Evolutionary conservation across 768 basidiomycete genomes (phyloP), one percentile per base, ranked within the genome.

Genomic region (Strobilomyces dryophilus): DNA sequence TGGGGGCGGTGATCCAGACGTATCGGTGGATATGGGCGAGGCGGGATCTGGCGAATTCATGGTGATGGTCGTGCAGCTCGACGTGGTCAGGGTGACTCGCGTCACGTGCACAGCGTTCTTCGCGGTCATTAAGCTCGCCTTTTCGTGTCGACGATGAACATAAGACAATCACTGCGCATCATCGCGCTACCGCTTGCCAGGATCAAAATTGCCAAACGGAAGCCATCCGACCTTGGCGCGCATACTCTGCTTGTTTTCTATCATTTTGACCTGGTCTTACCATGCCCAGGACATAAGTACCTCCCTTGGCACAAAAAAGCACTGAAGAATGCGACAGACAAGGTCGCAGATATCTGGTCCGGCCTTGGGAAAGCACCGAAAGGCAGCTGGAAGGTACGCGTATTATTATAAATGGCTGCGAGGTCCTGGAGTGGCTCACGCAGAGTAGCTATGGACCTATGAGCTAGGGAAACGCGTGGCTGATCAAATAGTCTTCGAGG

Each of bases 401-500:
- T 51, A 41, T 45, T 51, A 53, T 20, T 37, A 36, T 58, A 35
- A 53, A 18, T 39, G 12, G 14, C 18, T 24, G 47, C 35, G 51
- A 51, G 48, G 54, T 4, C 24, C 24, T 24, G 42, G 8, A 34
- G 58, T 27, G 41, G 52, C 45, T 41, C 44, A 56, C 51, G 36
- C 35, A 48, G 47, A 48, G 18, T 56, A 91, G 89, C 66, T 80
- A 26, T 81, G 76, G 66, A 71, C 80, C 12, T 87, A 82, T 63
- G 70, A 78, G 57, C 71, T 76, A 36, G 89, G 89, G 24, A 84
- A 89, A 71, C 79, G 79, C 20, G 66, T 89, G 2, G 74, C 85
- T 20, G 85, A 90, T 67, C 75, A 79, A 20, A 74, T 90, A 55
- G 90, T 90, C 47, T 91, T 90, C 58, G 90, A 92, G 67, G 89